Evolutionary conservation across 805 yeast species (phyloP), one percentile per base, ranked within the genome.

Genomic region (Wickerhamiella spandovensis): DNA sequence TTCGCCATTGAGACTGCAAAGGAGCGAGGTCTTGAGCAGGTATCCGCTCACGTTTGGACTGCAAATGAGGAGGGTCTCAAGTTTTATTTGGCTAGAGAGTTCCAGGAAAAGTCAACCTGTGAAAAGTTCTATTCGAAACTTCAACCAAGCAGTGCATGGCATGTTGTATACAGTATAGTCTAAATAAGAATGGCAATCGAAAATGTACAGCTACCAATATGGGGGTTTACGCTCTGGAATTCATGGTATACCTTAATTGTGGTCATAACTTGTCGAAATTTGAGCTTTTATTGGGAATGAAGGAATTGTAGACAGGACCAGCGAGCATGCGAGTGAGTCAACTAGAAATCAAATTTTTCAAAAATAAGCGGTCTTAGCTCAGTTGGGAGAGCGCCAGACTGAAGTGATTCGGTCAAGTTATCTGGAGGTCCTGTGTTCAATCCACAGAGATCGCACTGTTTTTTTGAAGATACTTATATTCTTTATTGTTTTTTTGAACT

Each of bases 371-470:
- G 70, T 57, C 65, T 66, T 68, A 69, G 72, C 72, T 69, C 72
- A 68, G 71, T 65, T 68, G 72, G 72, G 72, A 68, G 72, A 69
- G 80, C 72, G 62, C 68, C 71, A 51, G 76, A 70, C 62, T 76
- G 69, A 65, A 70, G 72, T 50, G 48, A 25, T 55, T 65, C 54
- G 46, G 57, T 53, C 49, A 49, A 51, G 50, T 45, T 44, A 79
- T 79, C 84, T 80, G 84, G 76, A 81, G 86, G 87, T 80, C 84
- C 82, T 78, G 85, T 78, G 85, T 81, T 81, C 86, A 82, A 81
- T 78, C 85, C 86, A 78, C 85, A 79, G 68, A 65, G 65, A 56
- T 63, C 70, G 70, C 72, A 67, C 46, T 45, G 43, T 42, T 54
- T 60, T 58, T 56, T 49, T 28, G 5, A 4, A n/a, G 4, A 7